phyloP scores from a whole-genome alignment of 768 basidiomycete genomes.

The Galerina marginata region DNA sequence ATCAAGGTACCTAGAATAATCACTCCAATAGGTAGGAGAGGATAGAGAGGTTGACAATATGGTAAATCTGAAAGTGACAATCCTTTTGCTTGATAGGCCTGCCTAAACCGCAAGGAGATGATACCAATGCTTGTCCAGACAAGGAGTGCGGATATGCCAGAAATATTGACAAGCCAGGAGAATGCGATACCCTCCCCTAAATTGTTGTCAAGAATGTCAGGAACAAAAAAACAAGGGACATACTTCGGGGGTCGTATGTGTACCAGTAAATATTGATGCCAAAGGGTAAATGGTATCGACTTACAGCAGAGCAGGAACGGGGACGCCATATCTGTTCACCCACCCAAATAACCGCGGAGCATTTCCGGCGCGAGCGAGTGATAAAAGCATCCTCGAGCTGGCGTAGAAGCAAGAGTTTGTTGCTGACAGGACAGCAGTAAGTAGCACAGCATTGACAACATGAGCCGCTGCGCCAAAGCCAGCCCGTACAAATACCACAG shows the following conservation, averaged over 20 bases:
- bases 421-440: slow-evolving; percentile 70
- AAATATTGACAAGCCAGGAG: slow-evolving; percentile 65
- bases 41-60: slow-evolving; percentile 60
- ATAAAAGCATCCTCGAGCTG: slow-evolving; percentile 62
- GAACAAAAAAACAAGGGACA: slow-evolving; percentile 52
- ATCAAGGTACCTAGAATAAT: slow-evolving; percentile 54
- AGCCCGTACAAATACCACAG: slow-evolving; percentile 66
- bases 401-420: slow-evolving; percentile 71
- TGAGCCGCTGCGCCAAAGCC: slow-evolving; percentile 65
- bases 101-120: slow-evolving; percentile 65
- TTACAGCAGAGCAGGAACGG: slow-evolving; percentile 57
- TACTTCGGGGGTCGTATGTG: slow-evolving; percentile 32
- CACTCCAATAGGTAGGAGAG: slow-evolving; percentile 55
- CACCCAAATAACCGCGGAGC: slow-evolving; percentile 70
- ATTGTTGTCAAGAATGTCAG: slow-evolving; percentile 63
- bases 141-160: slow-evolving; percentile 69
- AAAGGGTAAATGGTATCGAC: slow-evolving; percentile 30
- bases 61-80: slow-evolving; percentile 58
- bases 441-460: slow-evolving; percentile 69
- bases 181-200: slow-evolving; percentile 63
- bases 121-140: slow-evolving; percentile 69
- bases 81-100: slow-evolving; percentile 60
- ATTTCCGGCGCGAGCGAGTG: slow-evolving; percentile 67
- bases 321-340: slow-evolving; percentile 69
- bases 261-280: slow-evolving; percentile 17